Evolutionary conservation across 108 stramenopile species (phyloP), one percentile per base, ranked within the genome.

Genomic region (Cafeteria roenbergensis): DNA sequence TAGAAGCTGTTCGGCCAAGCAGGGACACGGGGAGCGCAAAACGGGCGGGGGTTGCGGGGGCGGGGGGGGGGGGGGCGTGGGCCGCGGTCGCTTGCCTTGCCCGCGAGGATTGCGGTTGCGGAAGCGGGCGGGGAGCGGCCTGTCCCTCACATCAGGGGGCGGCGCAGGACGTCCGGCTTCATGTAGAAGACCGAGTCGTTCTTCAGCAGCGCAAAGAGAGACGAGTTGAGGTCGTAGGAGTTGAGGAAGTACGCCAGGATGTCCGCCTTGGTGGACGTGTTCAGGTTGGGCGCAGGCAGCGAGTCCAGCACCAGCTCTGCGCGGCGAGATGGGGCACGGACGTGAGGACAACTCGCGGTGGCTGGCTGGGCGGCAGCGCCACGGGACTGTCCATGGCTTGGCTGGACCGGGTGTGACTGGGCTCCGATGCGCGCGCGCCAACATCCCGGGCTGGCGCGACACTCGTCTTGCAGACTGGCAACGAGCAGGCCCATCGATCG

Each of bases 1-100:
- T 94, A 94, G 38, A 94, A 94, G 42, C 92, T 89, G 71, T 87
- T 85, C 4, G 88, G 87, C 79, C 34, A 89, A 71, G 54, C 86
- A 86, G 75, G 88, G 90, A 30, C 78, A 78, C 26, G 90, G 88
- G 26, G 90, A 87, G 72, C 86, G 78, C n/a, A n/a, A n/a, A n/a
- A n/a, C n/a, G n/a, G n/a, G n/a, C n/a, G n/a, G n/a, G n/a, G n/a
- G n/a, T n/a, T n/a, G n/a, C n/a, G n/a, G n/a, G n/a, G n/a, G n/a
- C n/a, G n/a, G n/a, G n/a, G n/a, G n/a, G n/a, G n/a, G n/a, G n/a
- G n/a, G n/a, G n/a, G n/a, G n/a, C n/a, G n/a, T n/a, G n/a, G n/a
- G n/a, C n/a, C n/a, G n/a, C n/a, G n/a, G n/a, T n/a, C n/a, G n/a
- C n/a, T n/a, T n/a, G n/a, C n/a, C n/a, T n/a, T n/a, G n/a, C n/a